phyloP scores from a whole-genome alignment of 306 rosid species.

The Sphenostylis stenocarpa region DNA sequence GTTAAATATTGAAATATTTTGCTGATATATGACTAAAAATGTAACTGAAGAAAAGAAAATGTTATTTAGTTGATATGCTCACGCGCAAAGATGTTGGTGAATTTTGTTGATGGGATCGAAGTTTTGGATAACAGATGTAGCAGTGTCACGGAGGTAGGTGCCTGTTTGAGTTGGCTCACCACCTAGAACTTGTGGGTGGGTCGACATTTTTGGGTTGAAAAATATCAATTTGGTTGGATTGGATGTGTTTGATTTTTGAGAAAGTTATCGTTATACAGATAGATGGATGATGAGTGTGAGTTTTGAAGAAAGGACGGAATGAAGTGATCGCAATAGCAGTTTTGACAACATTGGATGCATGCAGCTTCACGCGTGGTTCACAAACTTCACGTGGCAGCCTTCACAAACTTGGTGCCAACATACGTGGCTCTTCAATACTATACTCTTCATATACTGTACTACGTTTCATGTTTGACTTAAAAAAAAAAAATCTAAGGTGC shows the following conservation, averaged over 20 bases:
- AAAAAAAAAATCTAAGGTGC: no score
- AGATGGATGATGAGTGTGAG: neutral
- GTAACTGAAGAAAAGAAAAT: no score
- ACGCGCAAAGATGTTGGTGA: constrained; percentile 98
- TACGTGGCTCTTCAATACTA: constrained; percentile 17
- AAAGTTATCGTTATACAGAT: neutral
- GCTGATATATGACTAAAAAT: no score
- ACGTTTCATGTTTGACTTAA: neutral
- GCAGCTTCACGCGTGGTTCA: constrained; percentile 56
- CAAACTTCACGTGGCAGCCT: constrained; percentile 22
- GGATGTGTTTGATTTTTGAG: neutral
- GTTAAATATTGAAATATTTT: no score
- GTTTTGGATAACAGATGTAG: constrained; percentile 61
- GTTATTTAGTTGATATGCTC: neutral
- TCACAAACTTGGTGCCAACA: constrained; percentile 4
- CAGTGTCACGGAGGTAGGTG: constrained; percentile 57
- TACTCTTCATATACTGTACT: no score
- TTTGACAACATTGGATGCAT: constrained; percentile 30
- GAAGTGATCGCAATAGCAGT: no score
- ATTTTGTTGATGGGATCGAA: constrained; percentile 68
- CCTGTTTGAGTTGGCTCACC: constrained; percentile 54
- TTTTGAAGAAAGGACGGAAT: no score
- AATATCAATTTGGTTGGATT: neutral
- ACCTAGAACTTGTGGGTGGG: constrained; percentile 37
- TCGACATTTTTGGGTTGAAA: constrained; percentile 33